phyloP scores from a whole-genome alignment of 2,329 filamentous ascomycete genomes.

The Claviceps spartinae region DNA sequence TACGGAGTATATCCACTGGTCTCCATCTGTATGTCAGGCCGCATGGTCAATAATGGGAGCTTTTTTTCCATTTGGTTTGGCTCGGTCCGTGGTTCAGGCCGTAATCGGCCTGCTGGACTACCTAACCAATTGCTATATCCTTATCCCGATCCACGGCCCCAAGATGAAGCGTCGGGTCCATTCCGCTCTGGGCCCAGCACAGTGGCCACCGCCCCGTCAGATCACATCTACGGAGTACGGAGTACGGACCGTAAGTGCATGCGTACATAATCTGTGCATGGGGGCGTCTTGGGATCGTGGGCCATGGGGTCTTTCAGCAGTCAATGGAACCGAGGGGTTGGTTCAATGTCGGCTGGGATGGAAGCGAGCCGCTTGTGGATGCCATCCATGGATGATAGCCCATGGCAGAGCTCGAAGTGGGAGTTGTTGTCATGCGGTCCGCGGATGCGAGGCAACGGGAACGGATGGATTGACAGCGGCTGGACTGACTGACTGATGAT shows the following conservation, averaged over 20 bases:
- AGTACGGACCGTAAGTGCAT: too few species aligned
- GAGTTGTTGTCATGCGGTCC: background rate
- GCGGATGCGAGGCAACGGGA: too few species aligned
- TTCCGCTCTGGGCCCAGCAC: background rate
- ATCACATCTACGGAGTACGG: background rate
- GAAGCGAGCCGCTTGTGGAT: background rate
- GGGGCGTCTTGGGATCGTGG: background rate
- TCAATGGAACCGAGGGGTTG: background rate
- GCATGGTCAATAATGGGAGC: background rate
- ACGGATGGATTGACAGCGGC: too few species aligned
- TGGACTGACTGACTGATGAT: too few species aligned
- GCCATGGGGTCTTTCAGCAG: background rate
- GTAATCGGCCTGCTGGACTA: background rate
- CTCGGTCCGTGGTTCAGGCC: background rate
- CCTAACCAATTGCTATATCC: background rate
- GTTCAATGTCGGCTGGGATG: background rate
- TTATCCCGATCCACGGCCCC: background rate
- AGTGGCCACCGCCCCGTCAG: background rate
- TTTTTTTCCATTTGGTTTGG: background rate
- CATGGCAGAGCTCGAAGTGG: background rate
- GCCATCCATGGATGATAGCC: background rate
- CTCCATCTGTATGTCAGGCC: background rate
- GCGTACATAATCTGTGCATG: too few species aligned
- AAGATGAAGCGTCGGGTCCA: background rate
- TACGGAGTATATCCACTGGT: background rate